These are phyloP conservation scores for Sarcomyxa edulis DNA, from an alignment of 768 basidiomycete genomes.

Conservation along the genomic window DNA sequence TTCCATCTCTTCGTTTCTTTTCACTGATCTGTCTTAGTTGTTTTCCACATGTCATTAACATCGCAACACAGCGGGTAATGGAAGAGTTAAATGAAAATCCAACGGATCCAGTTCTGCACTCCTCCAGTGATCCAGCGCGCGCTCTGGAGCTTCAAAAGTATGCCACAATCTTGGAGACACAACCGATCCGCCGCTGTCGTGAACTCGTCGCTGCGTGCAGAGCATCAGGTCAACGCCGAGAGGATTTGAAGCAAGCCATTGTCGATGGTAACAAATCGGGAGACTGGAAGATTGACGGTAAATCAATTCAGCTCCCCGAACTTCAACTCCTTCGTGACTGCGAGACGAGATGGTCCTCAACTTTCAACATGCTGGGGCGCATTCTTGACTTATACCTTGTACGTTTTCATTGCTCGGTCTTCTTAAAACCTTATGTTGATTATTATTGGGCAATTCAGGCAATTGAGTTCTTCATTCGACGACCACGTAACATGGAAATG, in stretches of 20 bases:
- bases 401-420: constrained; percentile 7
- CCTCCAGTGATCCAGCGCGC: not conserved
- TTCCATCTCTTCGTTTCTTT: too few species aligned
- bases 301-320: too few species aligned
- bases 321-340: constrained; percentile 24
- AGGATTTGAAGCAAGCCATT: constrained; percentile 19
- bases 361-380: constrained; percentile 27
- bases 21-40: constrained; percentile 12
- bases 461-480: too few species aligned
- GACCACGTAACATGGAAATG: too few species aligned
- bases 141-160: constrained; percentile 13
- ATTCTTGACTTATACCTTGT: constrained; percentile 26
- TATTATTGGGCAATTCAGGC: too few species aligned
- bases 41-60: constrained; percentile 23
- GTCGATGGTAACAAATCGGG: constrained; percentile 17
- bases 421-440: not conserved
- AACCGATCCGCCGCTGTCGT: constrained; percentile 18
- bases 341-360: constrained; percentile 30
- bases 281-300: too few species aligned
- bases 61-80: constrained; percentile 15
- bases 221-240: constrained; percentile 23
- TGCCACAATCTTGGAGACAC: constrained; percentile 13
- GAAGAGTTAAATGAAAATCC: constrained; percentile 11
- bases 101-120: constrained; percentile 4
- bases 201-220: constrained; percentile 23